phyloP scores from a whole-genome alignment of 2,329 filamentous ascomycete species.

The Orbilia blumenaviensis region DNA sequence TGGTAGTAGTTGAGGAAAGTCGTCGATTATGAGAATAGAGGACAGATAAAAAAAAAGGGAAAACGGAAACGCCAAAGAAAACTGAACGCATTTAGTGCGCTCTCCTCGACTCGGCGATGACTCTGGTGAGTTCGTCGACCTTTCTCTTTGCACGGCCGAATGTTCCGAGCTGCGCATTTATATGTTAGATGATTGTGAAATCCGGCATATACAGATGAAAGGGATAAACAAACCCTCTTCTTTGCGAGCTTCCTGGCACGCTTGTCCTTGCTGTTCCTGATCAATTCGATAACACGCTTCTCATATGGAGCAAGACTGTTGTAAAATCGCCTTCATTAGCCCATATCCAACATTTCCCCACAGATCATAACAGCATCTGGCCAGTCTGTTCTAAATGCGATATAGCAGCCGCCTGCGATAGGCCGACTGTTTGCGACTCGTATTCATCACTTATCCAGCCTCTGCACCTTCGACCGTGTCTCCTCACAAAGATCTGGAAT shows the following conservation, averaged over 20 bases:
- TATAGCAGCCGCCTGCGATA: no score
- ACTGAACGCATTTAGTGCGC: slow-evolving; percentile 68
- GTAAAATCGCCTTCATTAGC: slow-evolving; percentile 22
- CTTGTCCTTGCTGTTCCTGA: slow-evolving; percentile 99
- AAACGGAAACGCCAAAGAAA: slow-evolving; percentile 44
- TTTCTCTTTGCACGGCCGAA: slow-evolving; percentile 99
- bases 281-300: slow-evolving; percentile 97
- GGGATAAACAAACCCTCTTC: slow-evolving; percentile 80
- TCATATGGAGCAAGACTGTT: slow-evolving; percentile 87
- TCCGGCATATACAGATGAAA: neutral
- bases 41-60: slow-evolving; percentile 14
- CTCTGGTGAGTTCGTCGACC: slow-evolving; percentile 98
- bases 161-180: slow-evolving; percentile 79
- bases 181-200: slow-evolving; percentile 56
- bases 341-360: neutral
- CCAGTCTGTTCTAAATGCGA: neutral
- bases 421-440: neutral
- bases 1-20: slow-evolving; percentile 19
- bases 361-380: neutral
- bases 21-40: slow-evolving; percentile 45
- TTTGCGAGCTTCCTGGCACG: slow-evolving; percentile 98
- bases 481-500: slow-evolving; percentile 17
- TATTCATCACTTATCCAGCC: neutral
- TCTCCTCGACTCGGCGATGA: slow-evolving; percentile 95
- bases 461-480: neutral